Evolutionary conservation across 495 filamentous ascomycete species (phyloP).

Genomic region (Neurospora sp.): DNA sequence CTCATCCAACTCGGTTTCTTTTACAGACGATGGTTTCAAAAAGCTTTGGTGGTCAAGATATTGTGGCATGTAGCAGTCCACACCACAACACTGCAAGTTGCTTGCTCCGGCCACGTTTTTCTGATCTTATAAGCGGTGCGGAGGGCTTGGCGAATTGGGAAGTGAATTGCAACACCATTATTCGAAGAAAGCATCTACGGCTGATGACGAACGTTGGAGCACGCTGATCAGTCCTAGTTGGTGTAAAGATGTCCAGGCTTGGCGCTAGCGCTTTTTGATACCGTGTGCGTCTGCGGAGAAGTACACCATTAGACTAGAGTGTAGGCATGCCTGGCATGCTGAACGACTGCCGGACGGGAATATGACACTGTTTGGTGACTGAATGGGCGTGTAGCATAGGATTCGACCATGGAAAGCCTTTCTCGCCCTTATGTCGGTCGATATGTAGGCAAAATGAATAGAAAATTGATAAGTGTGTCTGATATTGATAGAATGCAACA

Average conservation of each 20-base stretch:
- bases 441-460: not conserved
- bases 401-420: not conserved
- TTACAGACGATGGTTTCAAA: not conserved
- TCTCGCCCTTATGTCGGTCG: not conserved
- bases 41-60: not conserved
- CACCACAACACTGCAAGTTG: not conserved
- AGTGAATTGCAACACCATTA: not conserved
- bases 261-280: not conserved
- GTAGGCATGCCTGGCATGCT: not conserved
- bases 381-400: not conserved
- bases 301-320: not conserved
- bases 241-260: not conserved
- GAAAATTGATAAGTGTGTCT: not conserved
- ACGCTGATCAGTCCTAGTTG: not conserved
- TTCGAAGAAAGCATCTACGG: not conserved
- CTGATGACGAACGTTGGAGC: not conserved
- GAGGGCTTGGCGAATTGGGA: not conserved
- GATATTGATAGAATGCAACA: not conserved
- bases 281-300: not conserved
- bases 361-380: not conserved
- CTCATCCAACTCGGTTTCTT: not conserved
- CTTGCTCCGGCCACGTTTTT: not conserved
- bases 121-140: not conserved
- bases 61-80: not conserved
- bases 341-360: not conserved